Conservation (phyloP, 2,329 filamentous ascomycete species). For the Sclerotinia sclerotiorum region DNA sequence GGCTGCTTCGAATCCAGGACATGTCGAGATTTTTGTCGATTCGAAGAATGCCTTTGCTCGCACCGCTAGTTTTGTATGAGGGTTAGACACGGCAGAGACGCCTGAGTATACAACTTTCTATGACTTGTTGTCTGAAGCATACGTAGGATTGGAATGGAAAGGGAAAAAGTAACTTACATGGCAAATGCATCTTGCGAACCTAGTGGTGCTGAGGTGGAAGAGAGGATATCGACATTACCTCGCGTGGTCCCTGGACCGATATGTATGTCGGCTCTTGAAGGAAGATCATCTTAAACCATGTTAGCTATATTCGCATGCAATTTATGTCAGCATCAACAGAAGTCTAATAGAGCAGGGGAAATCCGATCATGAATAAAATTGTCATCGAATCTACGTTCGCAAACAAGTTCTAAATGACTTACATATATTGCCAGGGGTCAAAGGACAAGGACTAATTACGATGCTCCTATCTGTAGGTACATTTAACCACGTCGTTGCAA, state of each 20-base stretch:
- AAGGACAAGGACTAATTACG: neutral
- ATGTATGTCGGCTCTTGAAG: neutral
- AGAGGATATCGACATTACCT: neutral
- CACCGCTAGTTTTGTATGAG: conserved; percentile 3
- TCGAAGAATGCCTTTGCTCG: conserved; percentile 18
- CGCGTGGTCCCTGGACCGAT: conserved; percentile 13
- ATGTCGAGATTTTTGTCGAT: conserved; percentile 13
- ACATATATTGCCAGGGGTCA: neutral
- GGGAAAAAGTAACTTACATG: neutral
- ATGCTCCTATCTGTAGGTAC: neutral
- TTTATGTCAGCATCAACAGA: neutral
- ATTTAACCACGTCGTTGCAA: conserved; percentile 15
- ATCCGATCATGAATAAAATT: neutral
- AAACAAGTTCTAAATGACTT: neutral
- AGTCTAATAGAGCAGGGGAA: neutral
- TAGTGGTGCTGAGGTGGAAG: conserved; percentile 10
- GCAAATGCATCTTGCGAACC: conserved; percentile 11
- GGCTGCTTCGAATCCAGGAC: conserved; percentile 6
- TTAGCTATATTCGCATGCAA: neutral
- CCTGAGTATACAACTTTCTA: neutral
- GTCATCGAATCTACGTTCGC: neutral
- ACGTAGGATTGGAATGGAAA: too few species aligned
- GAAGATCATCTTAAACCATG: neutral
- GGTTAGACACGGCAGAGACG: neutral
- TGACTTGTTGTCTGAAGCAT: neutral